These are phyloP conservation scores for Betula pendula DNA, from an alignment of 306 rosid genomes.

Conservation along the genomic window DNA sequence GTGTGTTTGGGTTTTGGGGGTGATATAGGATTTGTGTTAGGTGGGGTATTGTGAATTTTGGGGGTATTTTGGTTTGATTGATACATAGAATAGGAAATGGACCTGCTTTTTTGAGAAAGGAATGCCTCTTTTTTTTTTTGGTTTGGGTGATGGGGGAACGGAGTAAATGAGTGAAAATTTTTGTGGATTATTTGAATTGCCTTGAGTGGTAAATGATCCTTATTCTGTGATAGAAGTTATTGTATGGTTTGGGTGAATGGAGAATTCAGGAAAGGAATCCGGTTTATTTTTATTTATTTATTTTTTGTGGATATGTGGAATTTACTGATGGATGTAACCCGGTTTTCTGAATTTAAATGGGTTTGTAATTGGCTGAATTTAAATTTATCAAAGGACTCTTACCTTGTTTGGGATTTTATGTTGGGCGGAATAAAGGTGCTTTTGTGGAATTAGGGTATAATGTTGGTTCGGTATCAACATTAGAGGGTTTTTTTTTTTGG, in stretches of 20 bases:
- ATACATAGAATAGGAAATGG: neutral
- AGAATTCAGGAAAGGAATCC: neutral
- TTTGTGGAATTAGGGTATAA: neutral
- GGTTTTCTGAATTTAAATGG: neutral
- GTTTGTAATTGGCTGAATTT: neutral
- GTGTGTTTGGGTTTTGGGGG: neutral
- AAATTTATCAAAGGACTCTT: neutral
- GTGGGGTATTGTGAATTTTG: neutral
- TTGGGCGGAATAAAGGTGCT: neutral
- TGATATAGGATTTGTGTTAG: neutral
- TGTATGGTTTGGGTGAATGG: neutral
- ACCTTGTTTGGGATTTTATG: neutral
- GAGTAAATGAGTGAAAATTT: neutral
- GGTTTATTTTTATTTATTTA: no score
- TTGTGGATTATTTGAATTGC: neutral
- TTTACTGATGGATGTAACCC: neutral
- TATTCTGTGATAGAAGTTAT: neutral
- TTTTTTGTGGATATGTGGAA: neutral
- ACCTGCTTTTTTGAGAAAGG: neutral
- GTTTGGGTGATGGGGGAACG: neutral
- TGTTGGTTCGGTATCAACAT: neutral
- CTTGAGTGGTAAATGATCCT: neutral
- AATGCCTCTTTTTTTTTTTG: neutral
- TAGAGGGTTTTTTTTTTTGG: neutral
- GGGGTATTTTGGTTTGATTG: slow-evolving; percentile 2